Base-by-base conservation (phyloP, 2,329 filamentous ascomycete genomes). In the Talaromyces marneffei region DNA sequence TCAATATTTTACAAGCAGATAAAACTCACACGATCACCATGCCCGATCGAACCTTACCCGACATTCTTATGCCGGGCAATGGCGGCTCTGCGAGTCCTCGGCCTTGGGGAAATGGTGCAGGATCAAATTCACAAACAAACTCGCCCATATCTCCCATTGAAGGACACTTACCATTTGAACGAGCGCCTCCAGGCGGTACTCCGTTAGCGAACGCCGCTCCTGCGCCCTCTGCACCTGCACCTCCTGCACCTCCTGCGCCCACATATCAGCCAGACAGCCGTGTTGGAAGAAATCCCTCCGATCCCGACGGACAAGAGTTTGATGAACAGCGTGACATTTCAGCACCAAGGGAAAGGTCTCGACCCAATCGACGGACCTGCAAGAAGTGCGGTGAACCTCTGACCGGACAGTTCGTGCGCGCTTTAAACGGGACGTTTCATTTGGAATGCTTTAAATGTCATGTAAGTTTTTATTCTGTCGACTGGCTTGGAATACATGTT, bases 401-500 rank as follows among this genome's bases (percentile, higher is more conserved):
- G 74, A 95, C 91, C 1, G 94, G 94, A 46, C 94, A 99, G 77
- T 99, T 97, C 74, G 94, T 99, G 66, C 86, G 94, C 69, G 94
- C 94, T 50, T 79, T 99, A 60, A 91, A 92, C 59, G 92, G 92
- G 62, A 97, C 93, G 58, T 99, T 91, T 75, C 94, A 99, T 79
- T 79, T 99, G 66, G 93, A 99, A 75, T 99, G 94, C 82, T 99
- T 99, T 78, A 95, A 91, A 74, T 99, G 94, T 77, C 86, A 91
- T 78, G 93, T 97, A 84, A 79, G 87, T 83, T 44, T 18, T 20
- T 14, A 37, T 60, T 55, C 46, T 59, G 56, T 46, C 52, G 14
- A 23, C 39, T n/a, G 54, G 9, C 42, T 60, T 18, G 57, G 60
- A 63, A 61, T 65, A 14, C 37, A 14, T 14, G 14, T 29, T 57